Base-by-base conservation (phyloP, 2,329 filamentous ascomycete species). In the Coniosporium tulheliwenetii region DNA sequence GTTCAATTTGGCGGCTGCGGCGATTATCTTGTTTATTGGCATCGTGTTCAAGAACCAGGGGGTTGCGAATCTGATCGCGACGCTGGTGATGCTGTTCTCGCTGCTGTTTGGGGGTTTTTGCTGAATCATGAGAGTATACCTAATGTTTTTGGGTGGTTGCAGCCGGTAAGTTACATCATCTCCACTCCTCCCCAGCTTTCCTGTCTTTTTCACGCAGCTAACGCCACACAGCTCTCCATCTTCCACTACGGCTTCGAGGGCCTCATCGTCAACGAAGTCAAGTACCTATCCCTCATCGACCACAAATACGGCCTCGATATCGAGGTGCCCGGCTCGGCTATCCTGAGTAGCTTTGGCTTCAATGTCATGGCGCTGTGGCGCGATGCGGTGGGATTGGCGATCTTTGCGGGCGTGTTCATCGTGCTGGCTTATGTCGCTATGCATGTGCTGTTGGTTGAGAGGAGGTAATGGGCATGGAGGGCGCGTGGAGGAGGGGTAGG, bases 191-290 rank as follows among this genome's bases (percentile, higher is more conserved):
- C 16, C 10, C 30, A 15, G 15, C 13, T 30, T 40, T 12, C 30
- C 31, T 16, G 10, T 15, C 12, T 26, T 16, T 38, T 12, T 37
- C 12, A 10, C 10, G 36, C 13, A 13, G n/a, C 15, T 14, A 39
- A 30, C 38, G 37, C 54, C 42, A 9, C 40, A 26, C 49, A 81
- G 63, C 66, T 98, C 8, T 95, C 87, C 1, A 98, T 98, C 47
- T 98, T 98, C 72, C 91, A 98, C 58, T 98, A 93, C 56, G 89
- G 81, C 5, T 96, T 96, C 52, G 91, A 98, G 67, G 83, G 85
- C 2, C 73, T 98, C 10, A 93, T 96, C 47, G 91, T 98, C 51
- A 98, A 96, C 55, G 91, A 98, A 64, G 93, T 95, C 37, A 79
- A 85, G 19, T 85, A 85, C 52, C 69, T 98, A 36, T 89, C 83